Evolutionary conservation across 306 rosid genomes (phyloP), one percentile per base, ranked within the genome.

Genomic region (Mucuna pruriens): DNA sequence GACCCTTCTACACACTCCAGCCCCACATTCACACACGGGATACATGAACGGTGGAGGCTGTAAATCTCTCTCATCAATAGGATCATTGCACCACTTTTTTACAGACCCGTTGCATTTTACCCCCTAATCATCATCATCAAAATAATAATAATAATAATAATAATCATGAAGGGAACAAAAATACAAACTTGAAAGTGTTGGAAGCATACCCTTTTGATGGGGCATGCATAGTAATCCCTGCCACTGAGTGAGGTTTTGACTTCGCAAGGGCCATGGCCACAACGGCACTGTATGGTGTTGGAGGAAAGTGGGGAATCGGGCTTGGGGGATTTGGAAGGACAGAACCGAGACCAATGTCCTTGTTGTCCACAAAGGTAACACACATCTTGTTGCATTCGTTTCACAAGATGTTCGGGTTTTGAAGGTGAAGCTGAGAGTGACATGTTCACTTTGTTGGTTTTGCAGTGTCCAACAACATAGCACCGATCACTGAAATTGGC

Each of bases 1-100:
- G 2, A 19, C 66, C 62, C 46, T 86, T 75, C 45, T 9, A 75
- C 90, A 86, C 6, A 86, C 90, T 19, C 87, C 90, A 4, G 90
- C 90, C 0, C 66, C 60, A 23, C 90, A 86, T 22, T 40, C 10
- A 84, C 90, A 86, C 22, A 5, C 16, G 36, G 89, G 89, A 34
- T 79, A 86, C 79, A 54, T 79, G 16, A 46, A 22, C 9, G 16
- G 42, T 7, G 89, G 87, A 80, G 83, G 85, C 31, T 6, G 83
- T 20, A 46, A 57, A 64, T 51, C 8, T 29, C 44, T 76, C 75
- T 83, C 75, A 19, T 31, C 10, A 12, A 80, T 9, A 5, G 6
- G 22, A 0, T 8, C 83, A 80, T 80, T 61, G n/a, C 87, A 83
- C 75, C 77, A 83, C 60, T 60, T n/a, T n/a, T n/a, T 19, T 5